Percentiles rank a stretch among this genome's conserved stretches.
phyloP scores from a whole-genome alignment of 2,329 filamentous ascomycete species.

The Gnomoniopsis sp. region DNA sequence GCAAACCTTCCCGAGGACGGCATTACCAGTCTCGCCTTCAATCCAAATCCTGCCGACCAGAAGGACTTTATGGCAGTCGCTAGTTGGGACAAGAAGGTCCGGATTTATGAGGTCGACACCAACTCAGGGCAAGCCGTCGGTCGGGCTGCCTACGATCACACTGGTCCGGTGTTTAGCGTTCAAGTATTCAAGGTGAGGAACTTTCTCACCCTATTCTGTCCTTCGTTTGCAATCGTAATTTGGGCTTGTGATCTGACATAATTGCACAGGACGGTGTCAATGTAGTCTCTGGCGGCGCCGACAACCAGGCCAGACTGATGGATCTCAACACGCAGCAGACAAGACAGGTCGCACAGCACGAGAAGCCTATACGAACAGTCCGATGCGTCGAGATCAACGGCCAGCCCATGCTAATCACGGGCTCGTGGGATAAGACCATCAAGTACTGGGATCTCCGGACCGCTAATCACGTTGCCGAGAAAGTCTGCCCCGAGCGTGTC shows the following conservation, averaged over 20 bases:
- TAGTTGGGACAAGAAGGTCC: conserved; percentile 97
- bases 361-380: conserved; percentile 75
- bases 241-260: not conserved
- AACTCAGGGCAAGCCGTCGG: conserved; percentile 74
- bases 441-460: conserved; percentile 83
- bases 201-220: not conserved
- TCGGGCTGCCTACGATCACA: conserved; percentile 82
- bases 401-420: conserved; percentile 82
- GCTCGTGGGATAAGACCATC: conserved; percentile 87
- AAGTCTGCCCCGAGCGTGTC: conserved; percentile 71
- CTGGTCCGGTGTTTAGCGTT: conserved; percentile 77
- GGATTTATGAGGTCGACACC: conserved; percentile 84
- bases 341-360: conserved; percentile 77
- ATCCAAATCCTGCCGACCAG: conserved; percentile 45
- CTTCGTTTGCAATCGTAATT: not conserved
- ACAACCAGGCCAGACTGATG: conserved; percentile 86
- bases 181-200: conserved; percentile 80
- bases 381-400: conserved; percentile 72
- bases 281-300: conserved; percentile 80
- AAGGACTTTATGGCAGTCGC: conserved; percentile 81
- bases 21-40: conserved; percentile 81
- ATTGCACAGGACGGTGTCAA: conserved; percentile 76
- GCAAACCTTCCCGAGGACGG: conserved; percentile 79
- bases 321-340: conserved; percentile 70
- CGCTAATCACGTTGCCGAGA: conserved; percentile 59